Evolutionary conservation across 257 asterid species (phyloP), one percentile per base, ranked within the genome.

Genomic region (Przewalskia tangutica): DNA sequence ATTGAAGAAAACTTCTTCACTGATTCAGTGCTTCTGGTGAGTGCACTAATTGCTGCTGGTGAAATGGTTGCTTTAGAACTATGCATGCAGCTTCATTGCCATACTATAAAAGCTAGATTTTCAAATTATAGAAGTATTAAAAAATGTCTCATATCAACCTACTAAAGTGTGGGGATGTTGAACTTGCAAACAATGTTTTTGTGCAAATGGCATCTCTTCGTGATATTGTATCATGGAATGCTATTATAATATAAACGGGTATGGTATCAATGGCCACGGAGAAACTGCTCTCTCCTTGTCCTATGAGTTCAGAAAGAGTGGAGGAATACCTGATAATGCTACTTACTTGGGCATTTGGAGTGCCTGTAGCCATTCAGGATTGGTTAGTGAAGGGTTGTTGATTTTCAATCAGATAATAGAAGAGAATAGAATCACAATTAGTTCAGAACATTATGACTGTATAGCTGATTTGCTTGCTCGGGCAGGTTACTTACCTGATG

Each of bases 221-320:
- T 32, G 50, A 83, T 79, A 58, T 18, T 66, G 59, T 79, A 38
- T 66, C 86, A 23, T 83, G 83, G 86, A 84, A 84, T 84, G 77
- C 83, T 44, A 50, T 79, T 44, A 84, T 70, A 38, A 68, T 44
- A 84, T 70, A 38, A 68, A 58, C 23, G 86, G 83, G 18, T 84
- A 79, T 59, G 86, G 86, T 36, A 79, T 83, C 77, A 83, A 83
- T 46, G 86, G 86, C 54, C 75, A 46, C 3, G 86, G 83, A 70
- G 75, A 83, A 59, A 48, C 83, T 56, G 83, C 86, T 55, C 77
- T 83, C 18, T 79, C 83, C 7, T 80, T 83, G 0, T 68, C 58
- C 70, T 2, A 44, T 79, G 83, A 79, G 36, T 77, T 83, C 32
- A 83, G 67, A 54, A 13, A 70, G 14, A 46, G 46, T 5, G 81